Evolutionary conservation across 1,139 yeast species (phyloP).

Genomic region (Wickerhamomyces sp.): DNA sequence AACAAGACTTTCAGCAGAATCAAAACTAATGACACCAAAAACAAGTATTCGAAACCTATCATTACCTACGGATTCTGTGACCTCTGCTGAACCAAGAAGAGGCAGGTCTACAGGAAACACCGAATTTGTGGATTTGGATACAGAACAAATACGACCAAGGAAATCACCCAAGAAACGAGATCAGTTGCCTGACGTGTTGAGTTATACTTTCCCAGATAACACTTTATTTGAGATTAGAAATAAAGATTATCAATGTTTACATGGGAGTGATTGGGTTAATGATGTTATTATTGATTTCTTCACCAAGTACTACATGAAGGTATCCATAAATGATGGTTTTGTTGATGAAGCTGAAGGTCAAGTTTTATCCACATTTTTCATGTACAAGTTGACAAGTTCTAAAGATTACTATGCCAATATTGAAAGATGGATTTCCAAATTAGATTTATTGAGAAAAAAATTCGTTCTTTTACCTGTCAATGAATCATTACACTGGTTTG

Average conservation of each 20-base stretch:
- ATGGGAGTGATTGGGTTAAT: slow-evolving; percentile 71
- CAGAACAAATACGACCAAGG: no score
- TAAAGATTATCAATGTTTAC: slow-evolving; percentile 62
- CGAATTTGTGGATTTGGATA: no score
- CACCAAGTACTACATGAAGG: slow-evolving; percentile 49
- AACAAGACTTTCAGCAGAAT: no score
- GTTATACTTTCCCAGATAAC: slow-evolving; percentile 43
- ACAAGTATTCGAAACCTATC: no score
- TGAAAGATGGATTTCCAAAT: slow-evolving; percentile 72
- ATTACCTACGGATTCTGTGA: no score
- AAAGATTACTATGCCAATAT: slow-evolving; percentile 51
- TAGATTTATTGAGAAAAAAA: slow-evolving; percentile 57
- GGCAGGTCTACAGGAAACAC: no score
- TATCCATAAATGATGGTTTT: slow-evolving; percentile 23
- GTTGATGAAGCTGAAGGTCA: slow-evolving; percentile 23
- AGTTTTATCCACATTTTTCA: slow-evolving; percentile 83
- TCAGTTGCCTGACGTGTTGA: no score
- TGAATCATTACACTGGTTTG: slow-evolving; percentile 83
- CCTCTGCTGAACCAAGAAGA: no score
- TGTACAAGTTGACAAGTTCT: slow-evolving; percentile 50
- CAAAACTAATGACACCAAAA: no score
- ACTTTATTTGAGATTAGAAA: slow-evolving; percentile 46
- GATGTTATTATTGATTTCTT: slow-evolving; percentile 72
- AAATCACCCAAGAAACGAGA: no score
- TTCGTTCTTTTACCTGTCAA: slow-evolving; percentile 79